phyloP scores from a whole-genome alignment of 805 yeast species.

The Yarrowia hollandica region DNA sequence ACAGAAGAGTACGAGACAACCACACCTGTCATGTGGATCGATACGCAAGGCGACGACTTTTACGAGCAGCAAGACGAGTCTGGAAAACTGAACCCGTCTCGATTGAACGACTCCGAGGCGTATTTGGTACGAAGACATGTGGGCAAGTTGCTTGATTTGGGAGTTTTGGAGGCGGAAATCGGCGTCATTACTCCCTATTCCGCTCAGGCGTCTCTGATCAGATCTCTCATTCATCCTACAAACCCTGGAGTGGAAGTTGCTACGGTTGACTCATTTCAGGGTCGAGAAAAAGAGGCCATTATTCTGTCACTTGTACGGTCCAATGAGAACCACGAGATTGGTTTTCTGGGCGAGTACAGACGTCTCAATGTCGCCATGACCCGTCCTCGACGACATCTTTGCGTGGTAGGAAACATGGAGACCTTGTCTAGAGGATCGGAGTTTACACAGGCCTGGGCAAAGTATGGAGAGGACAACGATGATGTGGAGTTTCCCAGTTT shows the following conservation, averaged over 20 bases:
- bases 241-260: conserved; percentile 66
- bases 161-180: conserved; percentile 57
- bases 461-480: conserved; percentile 64
- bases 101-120: conserved; percentile 77
- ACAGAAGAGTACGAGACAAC: conserved; percentile 56
- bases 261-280: conserved; percentile 96
- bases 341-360: conserved; percentile 75
- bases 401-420: conserved; percentile 85
- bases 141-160: conserved; percentile 49
- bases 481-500: conserved; percentile 70
- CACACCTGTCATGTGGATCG: conserved; percentile 73
- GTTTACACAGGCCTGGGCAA: conserved; percentile 65
- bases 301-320: conserved; percentile 79
- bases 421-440: conserved; percentile 47
- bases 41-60: conserved; percentile 87
- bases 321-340: conserved; percentile 68
- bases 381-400: conserved; percentile 79
- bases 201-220: conserved; percentile 74
- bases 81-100: conserved; percentile 49
- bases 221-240: conserved; percentile 45
- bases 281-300: conserved; percentile 88
- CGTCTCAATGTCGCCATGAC: conserved; percentile 93
- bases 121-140: conserved; percentile 61
- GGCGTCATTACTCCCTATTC: conserved; percentile 90
- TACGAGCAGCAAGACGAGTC: conserved; percentile 54